Evolutionary conservation across 768 basidiomycete genomes (phyloP).

Genomic region (Mycena amicta): DNA sequence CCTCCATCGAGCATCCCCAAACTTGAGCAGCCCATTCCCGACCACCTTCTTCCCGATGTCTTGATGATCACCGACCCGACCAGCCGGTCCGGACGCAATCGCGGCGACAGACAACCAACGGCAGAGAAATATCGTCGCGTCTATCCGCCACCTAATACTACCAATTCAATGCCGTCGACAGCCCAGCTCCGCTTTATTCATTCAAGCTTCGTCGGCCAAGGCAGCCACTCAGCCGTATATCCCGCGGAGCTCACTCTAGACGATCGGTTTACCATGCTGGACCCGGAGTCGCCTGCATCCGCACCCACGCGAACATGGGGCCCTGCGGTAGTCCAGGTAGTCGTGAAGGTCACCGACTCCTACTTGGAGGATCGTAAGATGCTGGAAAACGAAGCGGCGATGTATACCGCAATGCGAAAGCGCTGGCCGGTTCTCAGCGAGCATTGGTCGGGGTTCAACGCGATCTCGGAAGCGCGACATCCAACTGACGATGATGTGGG

Average conservation of each 20-base stretch:
- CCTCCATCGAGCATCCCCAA: neutral
- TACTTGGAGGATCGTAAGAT: neutral
- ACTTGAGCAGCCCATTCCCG: constrained; percentile 11
- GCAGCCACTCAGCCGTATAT: neutral
- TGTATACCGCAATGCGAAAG: neutral
- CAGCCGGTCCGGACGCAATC: neutral
- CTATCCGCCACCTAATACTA: neutral
- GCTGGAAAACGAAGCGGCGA: constrained; percentile 7
- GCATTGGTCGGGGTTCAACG: constrained; percentile 7
- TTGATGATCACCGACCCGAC: neutral
- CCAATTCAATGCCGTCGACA: neutral
- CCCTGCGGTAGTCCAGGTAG: neutral
- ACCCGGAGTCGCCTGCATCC: neutral
- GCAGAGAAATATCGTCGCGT: constrained; percentile 1
- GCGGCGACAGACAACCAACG: neutral
- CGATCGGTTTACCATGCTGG: neutral
- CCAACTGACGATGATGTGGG: neutral
- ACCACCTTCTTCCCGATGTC: constrained; percentile 4
- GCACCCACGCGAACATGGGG: neutral
- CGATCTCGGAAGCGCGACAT: neutral
- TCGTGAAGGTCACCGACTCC: constrained; percentile 1
- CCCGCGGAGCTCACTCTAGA: neutral
- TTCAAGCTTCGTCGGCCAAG: neutral
- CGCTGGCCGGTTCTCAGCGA: neutral
- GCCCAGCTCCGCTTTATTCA: neutral